Conservation (phyloP, 2,329 filamentous ascomycete species). For the Penicillium concentricum region DNA sequence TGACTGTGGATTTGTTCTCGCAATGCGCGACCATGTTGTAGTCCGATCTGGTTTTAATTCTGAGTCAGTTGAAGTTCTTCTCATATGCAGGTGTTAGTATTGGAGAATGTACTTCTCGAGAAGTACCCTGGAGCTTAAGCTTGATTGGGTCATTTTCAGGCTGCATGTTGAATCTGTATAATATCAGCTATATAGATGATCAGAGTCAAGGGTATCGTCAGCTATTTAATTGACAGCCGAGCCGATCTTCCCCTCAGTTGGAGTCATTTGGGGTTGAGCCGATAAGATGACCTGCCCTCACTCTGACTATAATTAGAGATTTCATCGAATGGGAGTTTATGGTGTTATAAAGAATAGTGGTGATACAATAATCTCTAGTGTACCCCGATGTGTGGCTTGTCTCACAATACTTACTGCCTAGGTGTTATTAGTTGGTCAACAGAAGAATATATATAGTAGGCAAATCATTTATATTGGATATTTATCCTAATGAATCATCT, state of each 20-base stretch:
- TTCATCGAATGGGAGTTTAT: no score
- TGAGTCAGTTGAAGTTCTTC: neutral
- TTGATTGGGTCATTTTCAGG: slow-evolving; percentile 19
- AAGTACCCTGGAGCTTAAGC: slow-evolving; percentile 25
- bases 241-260: slow-evolving; percentile 13
- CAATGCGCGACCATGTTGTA: slow-evolving; percentile 47
- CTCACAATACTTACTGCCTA: neutral
- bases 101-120: slow-evolving; percentile 26
- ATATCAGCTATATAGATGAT: neutral
- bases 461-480: neutral
- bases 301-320: neutral
- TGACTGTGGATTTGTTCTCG: slow-evolving; percentile 41
- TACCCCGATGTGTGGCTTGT: neutral
- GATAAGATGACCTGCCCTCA: slow-evolving; percentile 16
- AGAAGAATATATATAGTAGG: neutral
- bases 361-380: neutral
- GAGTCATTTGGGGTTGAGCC: slow-evolving; percentile 19
- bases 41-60: slow-evolving; percentile 45
- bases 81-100: neutral
- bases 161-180: slow-evolving; percentile 47
- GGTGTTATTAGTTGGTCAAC: neutral
- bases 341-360: neutral
- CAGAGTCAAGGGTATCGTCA: neutral
- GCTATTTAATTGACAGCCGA: neutral
- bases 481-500: neutral